These are phyloP conservation scores for Phragmites australis DNA, from an alignment of 176 grass and related monocot species.

Conservation along the genomic window DNA sequence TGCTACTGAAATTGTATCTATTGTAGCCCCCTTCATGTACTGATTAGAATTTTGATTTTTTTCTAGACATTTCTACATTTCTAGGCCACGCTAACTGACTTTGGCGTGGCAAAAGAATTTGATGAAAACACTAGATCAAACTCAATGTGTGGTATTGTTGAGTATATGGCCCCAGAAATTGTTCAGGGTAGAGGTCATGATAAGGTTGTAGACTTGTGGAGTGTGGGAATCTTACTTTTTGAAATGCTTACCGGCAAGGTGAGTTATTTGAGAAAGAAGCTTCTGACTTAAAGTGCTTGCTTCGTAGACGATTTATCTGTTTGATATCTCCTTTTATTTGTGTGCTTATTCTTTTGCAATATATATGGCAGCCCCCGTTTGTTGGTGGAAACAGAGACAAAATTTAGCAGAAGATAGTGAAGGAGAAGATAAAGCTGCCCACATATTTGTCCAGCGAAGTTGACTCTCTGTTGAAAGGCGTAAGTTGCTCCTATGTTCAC, in stretches of 20 bases:
- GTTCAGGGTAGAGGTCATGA: no score
- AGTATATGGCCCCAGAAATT: no score
- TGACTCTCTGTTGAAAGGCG: no score
- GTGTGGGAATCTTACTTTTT: slow-evolving; percentile 85
- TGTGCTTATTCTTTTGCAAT: slow-evolving; percentile 11
- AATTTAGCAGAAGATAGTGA: slow-evolving; percentile 90
- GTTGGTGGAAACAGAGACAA: slow-evolving; percentile 76
- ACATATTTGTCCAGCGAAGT: no score
- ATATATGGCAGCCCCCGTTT: slow-evolving; percentile 78
- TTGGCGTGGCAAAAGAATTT: no score
- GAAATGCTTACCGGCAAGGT: slow-evolving; percentile 99
- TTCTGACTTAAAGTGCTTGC: not conserved
- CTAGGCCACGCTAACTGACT: no score
- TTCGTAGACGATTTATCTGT: not conserved
- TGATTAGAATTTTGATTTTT: not conserved
- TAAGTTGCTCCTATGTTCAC: no score
- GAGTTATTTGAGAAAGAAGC: not conserved
- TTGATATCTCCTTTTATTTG: slow-evolving; percentile 24
- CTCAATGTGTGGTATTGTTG: no score
- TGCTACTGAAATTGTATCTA: slow-evolving; percentile 84
- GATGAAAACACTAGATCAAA: no score
- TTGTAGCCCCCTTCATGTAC: slow-evolving; percentile 44
- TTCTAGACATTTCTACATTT: not conserved
- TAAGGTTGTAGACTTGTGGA: slow-evolving; percentile 97
- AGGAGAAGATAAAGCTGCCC: no score